A percentile compares a stretch with the other conserved stretches of the same genome.
phyloP scores from a whole-genome alignment of 441 rosid genomes.

The Pelargonium australe region DNA sequence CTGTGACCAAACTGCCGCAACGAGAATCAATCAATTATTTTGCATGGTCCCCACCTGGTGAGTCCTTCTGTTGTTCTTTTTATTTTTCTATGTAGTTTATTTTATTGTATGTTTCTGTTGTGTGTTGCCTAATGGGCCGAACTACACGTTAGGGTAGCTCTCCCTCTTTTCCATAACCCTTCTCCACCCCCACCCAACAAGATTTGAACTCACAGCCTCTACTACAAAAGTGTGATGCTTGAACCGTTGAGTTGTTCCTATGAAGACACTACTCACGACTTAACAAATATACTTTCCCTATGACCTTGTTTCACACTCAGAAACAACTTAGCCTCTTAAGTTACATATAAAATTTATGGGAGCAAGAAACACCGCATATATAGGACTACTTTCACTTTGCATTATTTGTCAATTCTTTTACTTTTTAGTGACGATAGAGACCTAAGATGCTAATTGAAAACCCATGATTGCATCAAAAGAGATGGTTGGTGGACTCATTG shows the following conservation, averaged over 20 bases:
- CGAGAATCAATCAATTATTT: conserved; percentile 20
- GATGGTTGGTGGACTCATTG: neutral
- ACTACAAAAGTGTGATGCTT: too few species aligned
- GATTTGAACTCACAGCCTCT: too few species aligned
- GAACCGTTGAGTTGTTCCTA: too few species aligned
- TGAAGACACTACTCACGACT: too few species aligned
- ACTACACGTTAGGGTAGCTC: too few species aligned
- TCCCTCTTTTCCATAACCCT: too few species aligned
- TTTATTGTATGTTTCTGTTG: conserved; percentile 15
- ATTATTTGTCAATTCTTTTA: neutral
- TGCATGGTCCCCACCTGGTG: conserved; percentile 26
- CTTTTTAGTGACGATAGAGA: neutral
- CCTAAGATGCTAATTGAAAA: neutral
- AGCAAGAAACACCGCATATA: neutral
- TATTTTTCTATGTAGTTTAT: conserved; percentile 10
- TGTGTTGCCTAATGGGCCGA: neutral
- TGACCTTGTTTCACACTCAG: neutral
- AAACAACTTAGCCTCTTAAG: neutral
- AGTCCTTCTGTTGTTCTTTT: conserved; percentile 25
- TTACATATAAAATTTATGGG: neutral
- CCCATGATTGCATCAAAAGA: neutral
- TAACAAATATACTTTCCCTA: neutral
- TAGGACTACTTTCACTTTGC: too few species aligned
- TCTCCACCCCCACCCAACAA: too few species aligned
- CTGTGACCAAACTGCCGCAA: conserved; percentile 20